phyloP scores from a whole-genome alignment of 495 filamentous ascomycete genomes.

The Penicillium simplicissimum region DNA sequence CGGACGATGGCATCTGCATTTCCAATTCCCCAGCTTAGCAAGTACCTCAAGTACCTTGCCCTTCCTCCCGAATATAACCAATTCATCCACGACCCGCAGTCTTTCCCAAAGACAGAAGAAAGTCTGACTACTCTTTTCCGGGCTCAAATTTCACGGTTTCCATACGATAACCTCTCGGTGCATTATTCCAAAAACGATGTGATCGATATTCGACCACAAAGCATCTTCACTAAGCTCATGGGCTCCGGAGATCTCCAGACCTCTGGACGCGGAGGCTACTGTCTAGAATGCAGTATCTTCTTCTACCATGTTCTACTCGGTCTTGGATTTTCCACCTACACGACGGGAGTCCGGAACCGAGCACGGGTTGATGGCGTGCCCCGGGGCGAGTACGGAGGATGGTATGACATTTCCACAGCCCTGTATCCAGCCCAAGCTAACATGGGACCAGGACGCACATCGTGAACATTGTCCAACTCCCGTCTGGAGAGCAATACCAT shows the following conservation, averaged over 20 bases:
- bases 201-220: constrained; percentile 55
- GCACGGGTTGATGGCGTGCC: constrained; percentile 32
- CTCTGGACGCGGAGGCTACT: constrained; percentile 69
- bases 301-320: constrained; percentile 63
- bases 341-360: constrained; percentile 47
- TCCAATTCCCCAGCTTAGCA: constrained; percentile 22
- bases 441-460: constrained; percentile 59
- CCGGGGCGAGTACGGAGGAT: constrained; percentile 42
- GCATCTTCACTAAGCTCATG: constrained; percentile 67
- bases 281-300: constrained; percentile 72
- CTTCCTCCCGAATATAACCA: constrained; percentile 24
- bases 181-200: constrained; percentile 55
- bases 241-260: constrained; percentile 18
- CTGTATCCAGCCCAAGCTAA: neutral
- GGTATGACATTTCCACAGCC: constrained; percentile 24
- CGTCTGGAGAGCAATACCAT: constrained; percentile 47
- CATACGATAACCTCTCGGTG: constrained; percentile 67
- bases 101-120: constrained; percentile 30
- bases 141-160: constrained; percentile 59
- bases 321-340: constrained; percentile 60
- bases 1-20: constrained; percentile 19
- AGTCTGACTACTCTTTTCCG: constrained; percentile 27
- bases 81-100: constrained; percentile 18
- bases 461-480: constrained; percentile 65
- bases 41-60: constrained; percentile 25